Evolutionary conservation across 352 stramenopile species (phyloP).

Genomic region (Phytophthora agathidicida): DNA sequence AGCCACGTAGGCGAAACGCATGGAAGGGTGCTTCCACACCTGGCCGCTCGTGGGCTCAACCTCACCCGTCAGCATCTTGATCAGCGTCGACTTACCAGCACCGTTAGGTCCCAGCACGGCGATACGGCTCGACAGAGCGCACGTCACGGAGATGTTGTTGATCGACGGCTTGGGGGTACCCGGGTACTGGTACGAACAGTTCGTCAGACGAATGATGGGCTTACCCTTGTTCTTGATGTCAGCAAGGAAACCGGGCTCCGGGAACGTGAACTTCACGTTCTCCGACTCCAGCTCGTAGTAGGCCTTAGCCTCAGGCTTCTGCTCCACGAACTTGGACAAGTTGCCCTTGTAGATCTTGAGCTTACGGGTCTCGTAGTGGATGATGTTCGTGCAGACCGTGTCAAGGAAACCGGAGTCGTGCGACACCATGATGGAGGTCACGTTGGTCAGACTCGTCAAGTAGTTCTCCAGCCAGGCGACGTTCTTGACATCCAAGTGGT

Average conservation of each 20-base stretch:
- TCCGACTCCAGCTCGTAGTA: slow-evolving; percentile 90
- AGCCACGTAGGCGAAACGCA: slow-evolving; percentile 96
- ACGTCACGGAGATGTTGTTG: slow-evolving; percentile 84
- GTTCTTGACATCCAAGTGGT: slow-evolving; percentile 94
- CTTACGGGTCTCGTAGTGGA: slow-evolving; percentile 96
- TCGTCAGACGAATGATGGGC: slow-evolving; percentile 89
- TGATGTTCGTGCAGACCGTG: slow-evolving; percentile 97
- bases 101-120: slow-evolving; percentile 90
- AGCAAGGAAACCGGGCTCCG: slow-evolving; percentile 87
- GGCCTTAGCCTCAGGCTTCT: slow-evolving; percentile 87
- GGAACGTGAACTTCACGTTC: slow-evolving; percentile 89
- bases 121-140: slow-evolving; percentile 81
- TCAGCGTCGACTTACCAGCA: slow-evolving; percentile 96
- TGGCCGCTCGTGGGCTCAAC: slow-evolving; percentile 71
- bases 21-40: slow-evolving; percentile 86
- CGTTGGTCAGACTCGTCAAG: slow-evolving; percentile 84
- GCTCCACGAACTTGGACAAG: slow-evolving; percentile 84
- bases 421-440: slow-evolving; percentile 95
- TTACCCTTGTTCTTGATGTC: slow-evolving; percentile 93
- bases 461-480: slow-evolving; percentile 94
- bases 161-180: slow-evolving; percentile 80
- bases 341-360: slow-evolving; percentile 91
- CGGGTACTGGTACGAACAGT: slow-evolving; percentile 88
- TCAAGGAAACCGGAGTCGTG: slow-evolving; percentile 98
- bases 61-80: slow-evolving; percentile 94